Evolutionary conservation across 495 filamentous ascomycete genomes (phyloP).

Genomic region (Podospora comata): DNA sequence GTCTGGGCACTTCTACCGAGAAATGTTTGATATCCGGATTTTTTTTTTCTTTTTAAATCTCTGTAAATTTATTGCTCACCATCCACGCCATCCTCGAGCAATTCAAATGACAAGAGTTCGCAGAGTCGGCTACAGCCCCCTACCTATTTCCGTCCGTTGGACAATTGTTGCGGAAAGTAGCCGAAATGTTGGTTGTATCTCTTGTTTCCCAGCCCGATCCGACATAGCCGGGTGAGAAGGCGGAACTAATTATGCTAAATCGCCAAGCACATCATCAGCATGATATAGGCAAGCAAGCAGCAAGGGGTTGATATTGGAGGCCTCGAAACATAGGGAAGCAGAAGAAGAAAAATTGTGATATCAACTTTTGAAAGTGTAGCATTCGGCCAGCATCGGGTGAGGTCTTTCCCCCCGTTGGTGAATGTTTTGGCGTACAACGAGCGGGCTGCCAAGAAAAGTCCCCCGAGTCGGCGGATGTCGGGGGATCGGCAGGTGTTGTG

Average conservation of each 20-base stretch:
- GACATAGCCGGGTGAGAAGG: not conserved
- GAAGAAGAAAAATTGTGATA: too few relatives aligned
- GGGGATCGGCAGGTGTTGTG: slow-evolving; percentile 22
- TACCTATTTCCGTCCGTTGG: not conserved
- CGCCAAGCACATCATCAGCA: not conserved
- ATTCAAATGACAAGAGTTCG: not conserved
- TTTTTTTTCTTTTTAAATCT: not conserved
- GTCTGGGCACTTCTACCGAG: not conserved
- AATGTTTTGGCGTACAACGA: not conserved
- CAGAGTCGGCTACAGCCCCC: not conserved
- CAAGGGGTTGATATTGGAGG: not conserved
- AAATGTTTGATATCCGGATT: not conserved
- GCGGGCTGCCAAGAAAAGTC: slow-evolving; percentile 18
- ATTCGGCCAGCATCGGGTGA: slow-evolving; percentile 20
- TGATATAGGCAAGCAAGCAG: not conserved
- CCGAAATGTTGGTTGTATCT: not conserved
- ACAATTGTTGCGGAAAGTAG: not conserved
- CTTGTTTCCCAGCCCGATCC: not conserved
- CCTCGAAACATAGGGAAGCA: not conserved
- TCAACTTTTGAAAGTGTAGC: not conserved
- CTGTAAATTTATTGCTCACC: not conserved
- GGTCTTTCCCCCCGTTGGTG: not conserved
- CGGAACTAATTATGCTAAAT: not conserved
- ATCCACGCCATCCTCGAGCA: not conserved
- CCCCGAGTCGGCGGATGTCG: slow-evolving; percentile 32